Percentiles rank a stretch among this genome's conserved stretches.
These are phyloP conservation scores for Betula pendula DNA, from an alignment of 306 rosid genomes.

Conservation along the genomic window DNA sequence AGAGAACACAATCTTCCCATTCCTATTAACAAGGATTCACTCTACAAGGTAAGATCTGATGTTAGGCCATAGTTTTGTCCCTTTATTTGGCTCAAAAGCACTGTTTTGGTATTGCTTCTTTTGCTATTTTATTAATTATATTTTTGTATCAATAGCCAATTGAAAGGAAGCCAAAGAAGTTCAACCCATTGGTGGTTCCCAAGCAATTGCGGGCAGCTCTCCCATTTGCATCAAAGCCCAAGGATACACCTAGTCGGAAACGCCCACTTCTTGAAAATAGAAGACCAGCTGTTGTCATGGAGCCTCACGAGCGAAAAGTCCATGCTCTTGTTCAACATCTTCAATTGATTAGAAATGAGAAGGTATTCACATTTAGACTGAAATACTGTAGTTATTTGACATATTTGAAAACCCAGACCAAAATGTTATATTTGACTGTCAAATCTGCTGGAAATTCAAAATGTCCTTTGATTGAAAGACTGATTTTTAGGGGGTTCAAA, in stretches of 20 bases:
- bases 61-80: neutral
- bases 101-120: neutral
- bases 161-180: conserved; percentile 74
- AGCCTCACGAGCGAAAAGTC: conserved; percentile 65
- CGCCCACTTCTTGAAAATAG: conserved; percentile 52
- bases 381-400: conserved; percentile 8
- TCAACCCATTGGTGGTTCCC: conserved; percentile 87
- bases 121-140: neutral
- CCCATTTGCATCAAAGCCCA: conserved; percentile 79
- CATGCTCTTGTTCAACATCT: conserved; percentile 68
- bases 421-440: neutral
- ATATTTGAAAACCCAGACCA: conserved; percentile 1
- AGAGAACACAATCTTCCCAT: conserved; percentile 63
- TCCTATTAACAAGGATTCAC: conserved; percentile 89
- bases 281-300: conserved; percentile 71
- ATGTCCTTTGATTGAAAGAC: neutral
- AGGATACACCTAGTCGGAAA: conserved; percentile 48
- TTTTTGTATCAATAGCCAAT: conserved; percentile 48
- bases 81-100: neutral
- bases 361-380: conserved; percentile 43
- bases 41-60: conserved; percentile 61
- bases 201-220: conserved; percentile 62
- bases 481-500: neutral
- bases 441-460: neutral
- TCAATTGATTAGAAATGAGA: conserved; percentile 47